phyloP scores from a whole-genome alignment of 1,139 yeast genomes.

The Suhomyces bolitotheri region DNA sequence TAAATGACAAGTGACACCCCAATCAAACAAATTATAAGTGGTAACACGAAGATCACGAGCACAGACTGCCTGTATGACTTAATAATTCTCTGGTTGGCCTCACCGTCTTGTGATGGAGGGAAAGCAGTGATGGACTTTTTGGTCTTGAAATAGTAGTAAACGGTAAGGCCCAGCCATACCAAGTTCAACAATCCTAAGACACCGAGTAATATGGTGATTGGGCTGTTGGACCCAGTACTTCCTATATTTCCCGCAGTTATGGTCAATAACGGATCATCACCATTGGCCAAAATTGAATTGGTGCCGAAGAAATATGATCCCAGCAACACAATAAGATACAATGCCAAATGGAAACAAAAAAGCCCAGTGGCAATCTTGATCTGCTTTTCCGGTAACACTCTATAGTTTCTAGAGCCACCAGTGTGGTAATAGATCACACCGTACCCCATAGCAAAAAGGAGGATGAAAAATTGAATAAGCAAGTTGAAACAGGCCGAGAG shows the following conservation, averaged over 20 bases:
- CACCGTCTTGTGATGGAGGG: conserved; percentile 29
- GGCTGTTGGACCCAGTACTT: background rate
- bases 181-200: background rate
- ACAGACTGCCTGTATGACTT: conserved; percentile 34
- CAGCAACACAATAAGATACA: background rate
- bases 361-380: conserved; percentile 21
- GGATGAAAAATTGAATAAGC: conserved; percentile 17
- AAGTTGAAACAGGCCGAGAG: background rate
- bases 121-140: conserved; percentile 30
- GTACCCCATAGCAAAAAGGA: conserved; percentile 41
- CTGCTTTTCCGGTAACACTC: conserved; percentile 27
- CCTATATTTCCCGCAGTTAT: background rate
- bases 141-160: conserved; percentile 31
- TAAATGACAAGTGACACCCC: conserved; percentile 5
- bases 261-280: conserved; percentile 1
- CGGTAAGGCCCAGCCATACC: conserved; percentile 20
- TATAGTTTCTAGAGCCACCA: conserved; percentile 27
- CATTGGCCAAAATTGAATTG: background rate
- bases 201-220: background rate
- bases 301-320: background rate
- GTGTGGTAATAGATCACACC: conserved; percentile 38
- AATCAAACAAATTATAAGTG: conserved; percentile 21
- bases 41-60: conserved; percentile 31
- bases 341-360: conserved; percentile 13
- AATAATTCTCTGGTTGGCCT: conserved; percentile 23